Base-by-base conservation (phyloP, 179 eudicot species). In the Actinidia arguta region DNA sequence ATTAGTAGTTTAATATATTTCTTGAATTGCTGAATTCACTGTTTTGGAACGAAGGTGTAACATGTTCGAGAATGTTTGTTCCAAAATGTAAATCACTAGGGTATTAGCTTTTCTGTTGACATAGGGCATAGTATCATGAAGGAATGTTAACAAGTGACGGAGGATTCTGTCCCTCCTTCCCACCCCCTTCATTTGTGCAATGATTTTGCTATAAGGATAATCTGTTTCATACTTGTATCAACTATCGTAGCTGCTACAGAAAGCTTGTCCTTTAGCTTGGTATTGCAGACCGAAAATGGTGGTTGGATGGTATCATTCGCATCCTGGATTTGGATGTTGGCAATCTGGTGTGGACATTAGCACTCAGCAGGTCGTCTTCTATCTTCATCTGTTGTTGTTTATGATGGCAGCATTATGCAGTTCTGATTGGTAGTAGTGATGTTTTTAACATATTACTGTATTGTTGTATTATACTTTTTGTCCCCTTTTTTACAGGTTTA, bases 301-400 rank as follows among this genome's bases (percentile, higher is more conserved):
- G 90, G 95, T 84, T 85, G 95, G 94, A 59, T 90, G 91, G 93
- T 90, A 90, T 75, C 93, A 90, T 76, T 90, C 97, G 20, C 98
- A 94, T 91, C 98, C 98, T 78, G 98, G 98, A 75, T 94, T 94
- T 83, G 98, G 98, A 62, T 94, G 97, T 76, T 94, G 97, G 98
- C 92, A 92, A 13, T 94, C 98, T 74, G 98, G 98, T 74, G 98
- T 94, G 58, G 98, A 94, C 86, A 94, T 94, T 70, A 94, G 93
- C 86, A 94, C 98, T n/a, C 95, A 94, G 81, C 98, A 94, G 98
- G 97, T 94, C 52, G 22, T 42, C 13, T 76, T 48, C 56, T 54
- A 3, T 71, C 63, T 10, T 66, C 7, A 8, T 20, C 17, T 61
- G 0, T n/a, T 66, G 42, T 22, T 78, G 55, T 48, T 8, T 42